phyloP scores from a whole-genome alignment of 306 rosid species.

The Hylodesmum podocarpum region DNA sequence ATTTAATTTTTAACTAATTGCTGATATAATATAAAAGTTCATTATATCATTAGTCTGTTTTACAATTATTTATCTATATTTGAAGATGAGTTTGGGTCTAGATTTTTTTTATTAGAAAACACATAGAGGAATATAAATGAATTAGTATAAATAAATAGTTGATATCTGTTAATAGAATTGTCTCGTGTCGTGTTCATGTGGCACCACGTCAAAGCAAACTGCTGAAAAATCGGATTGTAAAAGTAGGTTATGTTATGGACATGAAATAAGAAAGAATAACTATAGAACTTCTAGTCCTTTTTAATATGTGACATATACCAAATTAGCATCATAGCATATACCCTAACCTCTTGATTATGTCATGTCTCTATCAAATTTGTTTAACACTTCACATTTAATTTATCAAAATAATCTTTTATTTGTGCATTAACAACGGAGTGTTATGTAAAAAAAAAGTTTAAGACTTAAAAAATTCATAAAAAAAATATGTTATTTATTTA shows the following conservation, averaged over 20 bases:
- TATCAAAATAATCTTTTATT: background rate
- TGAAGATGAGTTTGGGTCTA: background rate
- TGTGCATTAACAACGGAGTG: background rate
- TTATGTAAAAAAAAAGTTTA: background rate
- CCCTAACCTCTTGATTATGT: background rate
- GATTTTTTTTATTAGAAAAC: background rate
- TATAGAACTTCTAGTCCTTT: conserved; percentile 7
- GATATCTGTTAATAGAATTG: background rate
- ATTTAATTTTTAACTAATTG: no score
- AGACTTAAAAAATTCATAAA: no score
- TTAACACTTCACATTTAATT: background rate
- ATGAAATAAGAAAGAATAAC: background rate
- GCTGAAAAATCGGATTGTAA: background rate
- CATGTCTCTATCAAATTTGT: background rate
- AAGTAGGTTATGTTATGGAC: background rate
- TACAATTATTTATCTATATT: background rate
- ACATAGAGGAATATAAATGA: background rate
- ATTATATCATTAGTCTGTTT: background rate
- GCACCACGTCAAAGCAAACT: background rate
- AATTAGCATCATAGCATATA: conserved; percentile 26
- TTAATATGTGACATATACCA: conserved; percentile 16
- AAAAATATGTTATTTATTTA: no score
- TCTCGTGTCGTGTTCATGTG: background rate
- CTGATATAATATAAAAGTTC: no score
- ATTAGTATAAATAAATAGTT: background rate